Evolutionary conservation across 2,329 filamentous ascomycete genomes (phyloP).

Genomic region (Purpureocillium takamizusanense): DNA sequence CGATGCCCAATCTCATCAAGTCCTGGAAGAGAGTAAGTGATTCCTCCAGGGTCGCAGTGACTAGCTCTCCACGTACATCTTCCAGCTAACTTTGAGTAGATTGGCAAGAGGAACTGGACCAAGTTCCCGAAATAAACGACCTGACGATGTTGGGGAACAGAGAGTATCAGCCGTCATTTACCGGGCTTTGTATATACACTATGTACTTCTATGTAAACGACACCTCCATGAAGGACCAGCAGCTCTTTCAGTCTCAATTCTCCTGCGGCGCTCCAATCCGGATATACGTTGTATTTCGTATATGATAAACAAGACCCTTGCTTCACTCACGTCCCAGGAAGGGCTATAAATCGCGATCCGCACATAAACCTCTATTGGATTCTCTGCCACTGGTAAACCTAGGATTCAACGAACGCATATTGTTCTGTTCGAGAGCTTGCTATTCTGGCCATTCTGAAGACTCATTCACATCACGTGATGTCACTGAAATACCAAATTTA

Average conservation of each 20-base stretch:
- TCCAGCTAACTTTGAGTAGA: conserved; percentile 31
- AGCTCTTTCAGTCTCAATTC: too few species aligned
- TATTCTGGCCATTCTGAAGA: too few species aligned
- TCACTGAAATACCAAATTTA: neutral
- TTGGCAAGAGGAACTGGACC: conserved; percentile 46
- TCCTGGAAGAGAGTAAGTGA: conserved; percentile 83
- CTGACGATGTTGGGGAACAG: conserved; percentile 1
- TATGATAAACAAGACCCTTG: too few species aligned
- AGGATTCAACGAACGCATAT: too few species aligned
- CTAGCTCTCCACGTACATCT: neutral
- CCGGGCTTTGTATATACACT: conserved; percentile 18
- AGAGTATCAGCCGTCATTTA: neutral
- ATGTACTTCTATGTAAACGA: conserved; percentile 15
- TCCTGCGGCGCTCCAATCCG: too few species aligned
- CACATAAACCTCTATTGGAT: too few species aligned
- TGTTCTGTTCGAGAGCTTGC: too few species aligned
- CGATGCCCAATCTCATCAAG: conserved; percentile 86
- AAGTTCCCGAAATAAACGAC: conserved; percentile 45
- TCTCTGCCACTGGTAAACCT: too few species aligned
- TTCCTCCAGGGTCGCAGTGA: neutral
- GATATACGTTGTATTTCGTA: too few species aligned
- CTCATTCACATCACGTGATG: conserved; percentile 7
- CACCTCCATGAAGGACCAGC: too few species aligned
- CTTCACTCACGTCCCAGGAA: too few species aligned
- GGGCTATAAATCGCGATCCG: too few species aligned